These are phyloP conservation scores for Talaromyces rugulosus DNA, from an alignment of 2,329 filamentous ascomycete genomes.

Conservation along the genomic window DNA sequence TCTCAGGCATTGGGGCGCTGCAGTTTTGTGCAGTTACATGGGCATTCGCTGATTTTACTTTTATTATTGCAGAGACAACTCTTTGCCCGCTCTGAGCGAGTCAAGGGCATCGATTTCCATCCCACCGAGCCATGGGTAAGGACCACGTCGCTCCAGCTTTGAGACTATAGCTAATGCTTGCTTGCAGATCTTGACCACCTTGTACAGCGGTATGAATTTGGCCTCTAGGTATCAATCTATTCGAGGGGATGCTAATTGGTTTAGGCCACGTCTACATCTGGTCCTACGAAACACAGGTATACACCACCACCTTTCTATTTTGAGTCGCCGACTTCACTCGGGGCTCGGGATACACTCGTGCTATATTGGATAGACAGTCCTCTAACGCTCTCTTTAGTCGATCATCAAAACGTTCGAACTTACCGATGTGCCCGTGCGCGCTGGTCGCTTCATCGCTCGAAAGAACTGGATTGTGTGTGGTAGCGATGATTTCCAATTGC, in stretches of 20 bases:
- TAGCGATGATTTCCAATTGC: conserved; percentile 82
- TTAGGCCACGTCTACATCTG: conserved; percentile 96
- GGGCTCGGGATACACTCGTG: neutral
- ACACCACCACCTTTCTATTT: conserved; percentile 14
- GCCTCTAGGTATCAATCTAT: conserved; percentile 11
- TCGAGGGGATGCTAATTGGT: conserved; percentile 22
- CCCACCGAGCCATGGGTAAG: conserved; percentile 90
- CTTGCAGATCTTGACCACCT: conserved; percentile 72
- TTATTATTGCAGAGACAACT: conserved; percentile 62
- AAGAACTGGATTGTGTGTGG: conserved; percentile 99
- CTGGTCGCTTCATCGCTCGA: conserved; percentile 89
- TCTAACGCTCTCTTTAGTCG: conserved; percentile 47
- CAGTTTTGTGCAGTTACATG: neutral
- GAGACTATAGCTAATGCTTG: conserved; percentile 16
- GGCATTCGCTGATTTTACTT: conserved; percentile 34
- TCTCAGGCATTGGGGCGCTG: neutral
- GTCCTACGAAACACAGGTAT: conserved; percentile 87
- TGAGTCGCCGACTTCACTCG: neutral
- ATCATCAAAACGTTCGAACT: conserved; percentile 99
- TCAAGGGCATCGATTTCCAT: conserved; percentile 97
- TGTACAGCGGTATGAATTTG: conserved; percentile 75
- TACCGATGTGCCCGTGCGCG: conserved; percentile 95
- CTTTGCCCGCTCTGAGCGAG: conserved; percentile 87
- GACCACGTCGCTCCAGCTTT: conserved; percentile 9
- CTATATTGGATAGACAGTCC: neutral